Percentiles rank a stretch among this genome's conserved stretches.
Evolutionary conservation across 2,329 filamentous ascomycete genomes (phyloP).

Genomic region (Blastomyces parvus): DNA sequence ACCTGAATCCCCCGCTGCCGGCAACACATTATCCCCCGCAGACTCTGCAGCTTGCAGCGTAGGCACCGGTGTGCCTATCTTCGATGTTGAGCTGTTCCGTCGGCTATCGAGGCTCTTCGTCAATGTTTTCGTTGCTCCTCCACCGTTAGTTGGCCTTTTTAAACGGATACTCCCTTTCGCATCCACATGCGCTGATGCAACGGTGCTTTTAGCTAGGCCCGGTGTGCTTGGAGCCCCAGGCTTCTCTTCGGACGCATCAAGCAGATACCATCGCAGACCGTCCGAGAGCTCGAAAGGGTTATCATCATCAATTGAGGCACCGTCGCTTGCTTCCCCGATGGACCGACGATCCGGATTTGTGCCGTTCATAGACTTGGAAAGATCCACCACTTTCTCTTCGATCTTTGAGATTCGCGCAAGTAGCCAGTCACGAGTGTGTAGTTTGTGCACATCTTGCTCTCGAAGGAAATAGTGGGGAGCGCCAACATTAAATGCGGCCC

Average conservation of each 20-base stretch:
- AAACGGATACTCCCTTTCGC: constrained; percentile 60
- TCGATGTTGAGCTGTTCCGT: constrained; percentile 76
- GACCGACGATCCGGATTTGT: constrained; percentile 44
- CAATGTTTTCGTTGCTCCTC: constrained; percentile 65
- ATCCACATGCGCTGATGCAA: constrained; percentile 77
- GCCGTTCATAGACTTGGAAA: constrained; percentile 65
- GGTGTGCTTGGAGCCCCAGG: constrained; percentile 84
- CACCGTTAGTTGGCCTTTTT: constrained; percentile 49
- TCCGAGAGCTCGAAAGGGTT: constrained; percentile 97
- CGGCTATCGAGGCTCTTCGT: constrained; percentile 86
- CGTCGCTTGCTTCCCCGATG: constrained; percentile 43
- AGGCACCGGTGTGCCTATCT: constrained; percentile 49
- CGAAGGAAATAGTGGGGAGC: constrained; percentile 95
- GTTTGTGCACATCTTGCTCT: constrained; percentile 78
- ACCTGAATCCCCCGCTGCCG: constrained; percentile 28
- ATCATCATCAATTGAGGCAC: constrained; percentile 64
- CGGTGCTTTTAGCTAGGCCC: constrained; percentile 81
- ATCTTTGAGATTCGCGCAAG: constrained; percentile 85
- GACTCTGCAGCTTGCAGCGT: constrained; percentile 28
- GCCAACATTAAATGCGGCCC: constrained; percentile 97
- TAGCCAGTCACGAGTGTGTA: constrained; percentile 86
- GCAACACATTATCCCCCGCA: constrained; percentile 27
- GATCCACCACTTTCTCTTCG: constrained; percentile 85
- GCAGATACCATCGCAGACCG: constrained; percentile 88
- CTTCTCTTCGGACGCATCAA: constrained; percentile 90